Evolutionary conservation across 2,329 filamentous ascomycete species (phyloP).

Genomic region (Fusarium oligoseptatum): DNA sequence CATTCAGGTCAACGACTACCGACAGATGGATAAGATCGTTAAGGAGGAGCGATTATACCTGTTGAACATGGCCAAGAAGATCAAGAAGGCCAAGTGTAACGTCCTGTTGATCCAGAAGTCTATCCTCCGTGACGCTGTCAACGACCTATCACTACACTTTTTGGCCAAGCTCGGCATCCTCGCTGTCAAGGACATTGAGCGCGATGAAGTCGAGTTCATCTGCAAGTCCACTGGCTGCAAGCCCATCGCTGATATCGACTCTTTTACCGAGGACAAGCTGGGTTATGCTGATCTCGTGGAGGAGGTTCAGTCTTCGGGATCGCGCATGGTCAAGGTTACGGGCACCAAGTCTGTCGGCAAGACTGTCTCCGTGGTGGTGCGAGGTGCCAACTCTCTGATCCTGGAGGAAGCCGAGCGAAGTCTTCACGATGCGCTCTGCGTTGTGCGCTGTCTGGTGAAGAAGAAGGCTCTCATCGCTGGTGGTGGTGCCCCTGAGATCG

Average conservation of each 20-base stretch:
- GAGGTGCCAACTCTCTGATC: conserved; percentile 93
- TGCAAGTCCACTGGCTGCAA: conserved; percentile 99
- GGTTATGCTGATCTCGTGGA: conserved; percentile 94
- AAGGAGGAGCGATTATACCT: conserved; percentile 99
- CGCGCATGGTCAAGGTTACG: conserved; percentile 94
- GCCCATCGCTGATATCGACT: conserved; percentile 97
- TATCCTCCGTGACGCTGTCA: conserved; percentile 96
- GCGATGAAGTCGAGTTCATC: conserved; percentile 98
- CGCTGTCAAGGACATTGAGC: conserved; percentile 96
- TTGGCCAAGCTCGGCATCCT: conserved; percentile 96
- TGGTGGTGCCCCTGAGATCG: conserved; percentile 95
- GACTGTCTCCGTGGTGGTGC: conserved; percentile 94
- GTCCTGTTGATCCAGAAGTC: conserved; percentile 98
- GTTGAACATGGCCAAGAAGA: conserved; percentile 99
- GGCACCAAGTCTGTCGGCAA: conserved; percentile 87
- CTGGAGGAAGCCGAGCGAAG: conserved; percentile 97
- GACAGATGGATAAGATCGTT: conserved; percentile 99
- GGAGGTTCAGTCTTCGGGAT: conserved; percentile 88
- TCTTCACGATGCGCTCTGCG: conserved; percentile 96
- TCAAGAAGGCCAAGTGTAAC: conserved; percentile 99
- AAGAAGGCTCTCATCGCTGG: conserved; percentile 99
- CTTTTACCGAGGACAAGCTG: conserved; percentile 98
- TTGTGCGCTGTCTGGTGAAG: conserved; percentile 97
- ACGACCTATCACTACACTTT: conserved; percentile 97
- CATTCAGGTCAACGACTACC: conserved; percentile 98